These are phyloP conservation scores for Fusarium sp. DNA, from an alignment of 2,329 filamentous ascomycete genomes.

Conservation along the genomic window DNA sequence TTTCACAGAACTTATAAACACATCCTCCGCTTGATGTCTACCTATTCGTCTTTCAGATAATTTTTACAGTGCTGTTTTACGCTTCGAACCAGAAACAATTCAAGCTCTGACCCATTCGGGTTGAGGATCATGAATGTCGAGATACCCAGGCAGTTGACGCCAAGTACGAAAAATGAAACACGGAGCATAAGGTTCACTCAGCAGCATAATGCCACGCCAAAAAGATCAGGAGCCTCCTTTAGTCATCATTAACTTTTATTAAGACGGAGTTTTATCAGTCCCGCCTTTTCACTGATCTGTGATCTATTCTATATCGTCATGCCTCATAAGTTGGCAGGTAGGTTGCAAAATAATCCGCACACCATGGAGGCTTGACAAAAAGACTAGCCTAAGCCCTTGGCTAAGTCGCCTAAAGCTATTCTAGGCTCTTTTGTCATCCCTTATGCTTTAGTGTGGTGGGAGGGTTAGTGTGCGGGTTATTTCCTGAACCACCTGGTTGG, in stretches of 20 bases:
- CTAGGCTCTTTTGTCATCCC: no score
- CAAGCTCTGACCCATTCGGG: neutral
- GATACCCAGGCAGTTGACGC: conserved; percentile 5
- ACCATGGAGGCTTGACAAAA: no score
- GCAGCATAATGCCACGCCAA: neutral
- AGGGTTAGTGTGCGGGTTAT: no score
- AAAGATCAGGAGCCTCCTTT: neutral
- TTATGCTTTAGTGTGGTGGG: no score
- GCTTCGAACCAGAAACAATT: neutral
- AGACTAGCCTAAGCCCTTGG: no score
- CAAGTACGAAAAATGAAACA: neutral
- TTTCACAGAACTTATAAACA: conserved; percentile 10
- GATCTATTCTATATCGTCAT: conserved; percentile 33
- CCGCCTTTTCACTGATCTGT: neutral
- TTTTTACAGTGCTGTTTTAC: neutral
- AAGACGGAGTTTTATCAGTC: neutral
- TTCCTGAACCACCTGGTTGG: neutral
- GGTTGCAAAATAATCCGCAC: no score
- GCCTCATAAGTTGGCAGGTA: conserved; percentile 17
- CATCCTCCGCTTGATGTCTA: neutral
- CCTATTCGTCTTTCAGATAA: neutral
- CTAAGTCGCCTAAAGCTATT: no score
- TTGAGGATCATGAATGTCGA: neutral
- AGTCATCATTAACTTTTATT: conserved; percentile 24
- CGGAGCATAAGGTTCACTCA: conserved; percentile 5